phyloP scores from a whole-genome alignment of 2,329 filamentous ascomycete genomes.

The Ceratocystis lukuohia region DNA sequence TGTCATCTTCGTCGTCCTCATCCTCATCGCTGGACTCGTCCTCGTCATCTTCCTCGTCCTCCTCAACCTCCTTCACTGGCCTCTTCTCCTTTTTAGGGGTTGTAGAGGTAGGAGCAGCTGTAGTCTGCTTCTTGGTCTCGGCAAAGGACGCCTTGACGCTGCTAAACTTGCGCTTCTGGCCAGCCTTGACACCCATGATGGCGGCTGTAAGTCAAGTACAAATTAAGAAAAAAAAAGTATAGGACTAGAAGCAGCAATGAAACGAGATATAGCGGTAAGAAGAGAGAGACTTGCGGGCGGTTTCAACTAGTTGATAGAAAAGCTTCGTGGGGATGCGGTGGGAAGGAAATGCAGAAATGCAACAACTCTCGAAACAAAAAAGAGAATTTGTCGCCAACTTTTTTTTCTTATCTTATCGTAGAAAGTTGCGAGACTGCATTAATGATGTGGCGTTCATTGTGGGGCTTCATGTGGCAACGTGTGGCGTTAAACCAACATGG shows the following conservation, averaged over 20 bases:
- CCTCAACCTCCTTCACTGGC: slow-evolving; percentile 22
- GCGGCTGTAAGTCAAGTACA: background rate
- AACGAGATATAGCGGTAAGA: slow-evolving; percentile 1
- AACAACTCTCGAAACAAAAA: background rate
- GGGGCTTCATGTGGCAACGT: background rate
- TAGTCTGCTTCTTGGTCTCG: slow-evolving; percentile 21
- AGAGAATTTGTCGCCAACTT: slow-evolving; percentile 15
- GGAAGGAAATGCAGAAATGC: background rate
- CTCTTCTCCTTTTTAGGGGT: slow-evolving; percentile 27
- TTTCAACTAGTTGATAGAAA: no score
- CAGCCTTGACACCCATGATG: slow-evolving; percentile 21
- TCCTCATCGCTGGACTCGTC: slow-evolving; percentile 21
- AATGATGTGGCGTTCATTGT: background rate
- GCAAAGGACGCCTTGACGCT: slow-evolving; percentile 24
- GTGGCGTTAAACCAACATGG: no score
- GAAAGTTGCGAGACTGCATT: slow-evolving; percentile 3
- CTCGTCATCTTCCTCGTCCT: slow-evolving; percentile 20
- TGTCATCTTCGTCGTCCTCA: slow-evolving; percentile 21
- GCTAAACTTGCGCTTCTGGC: slow-evolving; percentile 29
- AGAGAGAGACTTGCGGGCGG: background rate
- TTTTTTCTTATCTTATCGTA: slow-evolving; percentile 21
- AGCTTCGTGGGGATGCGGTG: no score
- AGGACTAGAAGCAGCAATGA: background rate
- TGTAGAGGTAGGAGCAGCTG: slow-evolving; percentile 22
- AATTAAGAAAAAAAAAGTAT: slow-evolving; percentile 6